Evolutionary conservation across 345 rosid genomes (phyloP), one percentile per base, ranked within the genome.

Genomic region (Eucalyptus cladocalyx): DNA sequence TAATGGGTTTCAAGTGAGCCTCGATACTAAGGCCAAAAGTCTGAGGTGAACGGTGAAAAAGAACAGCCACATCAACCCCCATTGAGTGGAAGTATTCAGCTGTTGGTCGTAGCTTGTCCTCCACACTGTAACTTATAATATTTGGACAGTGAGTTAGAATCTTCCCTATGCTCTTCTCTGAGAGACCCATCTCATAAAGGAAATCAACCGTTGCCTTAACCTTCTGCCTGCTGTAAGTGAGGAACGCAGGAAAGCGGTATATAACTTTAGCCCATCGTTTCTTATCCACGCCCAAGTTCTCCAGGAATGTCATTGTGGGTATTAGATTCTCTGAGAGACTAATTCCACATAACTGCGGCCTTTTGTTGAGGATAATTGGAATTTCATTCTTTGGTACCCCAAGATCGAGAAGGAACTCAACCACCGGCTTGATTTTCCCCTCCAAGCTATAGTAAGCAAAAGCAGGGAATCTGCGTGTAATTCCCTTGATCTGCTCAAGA

Each of bases 301-400:
- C 99, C 17, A 96, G 93, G 80, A 94, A 95, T 49, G 88, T 81
- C 99, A 96, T 96, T 42, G 99, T 96, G 11, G 99, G 99, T 86
- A 92, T 95, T 40, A 97, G 91, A 86, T 97, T 96, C 21, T 95
- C 96, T 1, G 95, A 90, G 21, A 97, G 91, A 91, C 99, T 97
- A 47, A 96, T 95, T 88, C 99, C 99, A 76, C 98, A 96, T 3
- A 97, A 89, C 90, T 97, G 99, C 62, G 99, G 99, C 80, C 99
- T 94, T 93, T 95, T 97, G 87, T 90, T 88, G 72, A 97, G 93
- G 89, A 96, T 95, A 51, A 90, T 90, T 1, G 95, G 93, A 88
- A 97, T 94, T 47, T 95, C 93, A 65, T 97, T 93, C 86, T 95
- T 96, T 12, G 97, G 92, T 19, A 97, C 90, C 16, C 99, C 99